These are phyloP conservation scores for Fusarium newnesense DNA, from an alignment of 2,329 filamentous ascomycete genomes.

Conservation along the genomic window DNA sequence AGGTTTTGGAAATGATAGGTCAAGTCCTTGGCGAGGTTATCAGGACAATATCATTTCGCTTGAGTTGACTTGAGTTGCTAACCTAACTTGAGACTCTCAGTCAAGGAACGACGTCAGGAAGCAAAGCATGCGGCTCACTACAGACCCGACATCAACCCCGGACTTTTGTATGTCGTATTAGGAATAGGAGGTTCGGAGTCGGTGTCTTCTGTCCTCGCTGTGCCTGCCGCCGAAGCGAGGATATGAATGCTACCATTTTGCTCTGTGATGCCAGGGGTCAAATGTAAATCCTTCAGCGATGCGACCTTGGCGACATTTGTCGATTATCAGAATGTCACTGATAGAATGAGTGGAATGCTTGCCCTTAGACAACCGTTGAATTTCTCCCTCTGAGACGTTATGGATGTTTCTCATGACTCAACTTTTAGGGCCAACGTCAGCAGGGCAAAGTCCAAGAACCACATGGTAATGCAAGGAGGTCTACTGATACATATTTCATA, in stretches of 20 bases:
- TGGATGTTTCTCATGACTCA: conserved; percentile 31
- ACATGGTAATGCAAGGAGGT: conserved; percentile 14
- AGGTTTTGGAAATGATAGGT: conserved; percentile 11
- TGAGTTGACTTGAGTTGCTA: not conserved
- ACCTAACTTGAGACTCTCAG: conserved; percentile 5
- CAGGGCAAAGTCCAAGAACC: conserved; percentile 23
- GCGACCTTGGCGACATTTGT: conserved; percentile 16
- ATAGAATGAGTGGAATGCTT: conserved; percentile 3
- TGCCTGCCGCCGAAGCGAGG: conserved; percentile 33
- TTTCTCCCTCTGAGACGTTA: conserved; percentile 11
- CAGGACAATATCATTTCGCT: conserved; percentile 5
- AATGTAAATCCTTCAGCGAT: conserved; percentile 8
- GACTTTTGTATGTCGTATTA: conserved; percentile 7
- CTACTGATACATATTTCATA: not conserved
- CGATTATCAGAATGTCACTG: conserved; percentile 29
- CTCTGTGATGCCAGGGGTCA: conserved; percentile 32
- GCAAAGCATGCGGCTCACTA: conserved; percentile 19
- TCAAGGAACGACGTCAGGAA: conserved; percentile 13
- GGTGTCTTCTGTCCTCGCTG: not conserved
- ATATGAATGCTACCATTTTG: conserved; percentile 27
- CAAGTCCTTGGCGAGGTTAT: conserved; percentile 3
- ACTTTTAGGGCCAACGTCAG: conserved; percentile 18
- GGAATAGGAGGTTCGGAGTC: conserved; percentile 1
- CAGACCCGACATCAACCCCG: conserved; percentile 9
- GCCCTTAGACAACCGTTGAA: conserved; percentile 6